Conservation (phyloP, 2,329 filamentous ascomycete species). For the Acrocalymma vagum region DNA sequence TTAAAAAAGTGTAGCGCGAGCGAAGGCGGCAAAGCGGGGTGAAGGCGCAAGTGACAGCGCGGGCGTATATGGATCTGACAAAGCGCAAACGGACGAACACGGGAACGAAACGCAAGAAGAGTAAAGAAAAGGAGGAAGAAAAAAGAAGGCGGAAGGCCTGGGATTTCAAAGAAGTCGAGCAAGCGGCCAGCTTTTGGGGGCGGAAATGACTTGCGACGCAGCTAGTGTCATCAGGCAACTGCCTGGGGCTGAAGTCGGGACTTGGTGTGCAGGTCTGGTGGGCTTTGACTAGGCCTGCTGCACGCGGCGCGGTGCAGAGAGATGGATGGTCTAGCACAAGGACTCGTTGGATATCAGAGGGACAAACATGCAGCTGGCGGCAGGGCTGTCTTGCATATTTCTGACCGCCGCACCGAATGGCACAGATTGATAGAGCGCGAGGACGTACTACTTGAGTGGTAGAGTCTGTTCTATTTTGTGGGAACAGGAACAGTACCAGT, state of each 20-base stretch:
- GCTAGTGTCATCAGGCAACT: slow-evolving; percentile 41
- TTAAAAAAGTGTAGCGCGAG: too few species aligned
- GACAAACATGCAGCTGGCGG: slow-evolving; percentile 3
- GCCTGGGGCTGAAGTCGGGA: slow-evolving; percentile 28
- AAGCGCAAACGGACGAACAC: slow-evolving; percentile 19
- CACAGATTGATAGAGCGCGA: slow-evolving; percentile 9
- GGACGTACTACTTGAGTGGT: slow-evolving; percentile 5
- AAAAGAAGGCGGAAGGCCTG: slow-evolving; percentile 23
- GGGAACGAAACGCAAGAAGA: slow-evolving; percentile 27
- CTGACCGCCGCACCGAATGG: slow-evolving; percentile 4
- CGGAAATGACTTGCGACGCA: slow-evolving; percentile 31
- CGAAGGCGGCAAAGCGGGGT: slow-evolving; percentile 30
- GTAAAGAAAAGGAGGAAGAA: slow-evolving; percentile 21
- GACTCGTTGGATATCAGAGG: slow-evolving; percentile 7
- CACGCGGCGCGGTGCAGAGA: slow-evolving; percentile 12
- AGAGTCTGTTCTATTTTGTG: not conserved
- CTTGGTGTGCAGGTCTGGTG: slow-evolving; percentile 31
- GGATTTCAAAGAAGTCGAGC: slow-evolving; percentile 29
- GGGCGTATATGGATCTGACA: slow-evolving; percentile 2
- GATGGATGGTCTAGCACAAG: slow-evolving; percentile 16
- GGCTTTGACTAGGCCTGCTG: slow-evolving; percentile 16
- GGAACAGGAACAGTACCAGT: too few species aligned
- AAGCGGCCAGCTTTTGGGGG: slow-evolving; percentile 27
- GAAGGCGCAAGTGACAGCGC: slow-evolving; percentile 25
- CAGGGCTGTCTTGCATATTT: slow-evolving; percentile 4